A percentile compares a stretch with the other conserved stretches of the same genome.
phyloP scores from a whole-genome alignment of 139 green algal species.

The Chlamydomonas sp. region DNA sequence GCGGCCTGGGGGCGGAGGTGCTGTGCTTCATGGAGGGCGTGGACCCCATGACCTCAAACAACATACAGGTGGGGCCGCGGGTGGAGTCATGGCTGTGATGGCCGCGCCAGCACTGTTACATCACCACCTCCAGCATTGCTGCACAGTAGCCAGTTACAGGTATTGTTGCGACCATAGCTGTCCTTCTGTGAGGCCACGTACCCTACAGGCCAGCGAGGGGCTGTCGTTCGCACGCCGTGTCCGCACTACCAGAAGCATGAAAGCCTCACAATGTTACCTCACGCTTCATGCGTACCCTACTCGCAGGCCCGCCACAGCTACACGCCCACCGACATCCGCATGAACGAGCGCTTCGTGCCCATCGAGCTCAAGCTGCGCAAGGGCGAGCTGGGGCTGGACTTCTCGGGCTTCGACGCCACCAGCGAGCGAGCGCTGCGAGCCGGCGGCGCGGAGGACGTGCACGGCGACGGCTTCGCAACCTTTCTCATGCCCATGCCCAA shows the following conservation, averaged over 20 bases:
- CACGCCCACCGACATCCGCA: slow-evolving; percentile 43
- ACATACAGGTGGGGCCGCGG: slow-evolving; percentile 27
- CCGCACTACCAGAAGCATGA: no score
- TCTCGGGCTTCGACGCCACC: slow-evolving; percentile 38
- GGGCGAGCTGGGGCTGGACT: slow-evolving; percentile 47
- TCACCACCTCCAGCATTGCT: no score
- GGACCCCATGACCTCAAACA: slow-evolving; percentile 59
- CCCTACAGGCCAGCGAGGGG: no score
- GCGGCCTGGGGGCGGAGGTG: slow-evolving; percentile 19
- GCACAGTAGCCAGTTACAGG: no score
- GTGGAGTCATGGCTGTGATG: no score
- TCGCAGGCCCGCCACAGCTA: slow-evolving; percentile 38
- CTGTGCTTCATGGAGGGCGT: slow-evolving; percentile 58
- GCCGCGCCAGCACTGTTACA: not conserved
- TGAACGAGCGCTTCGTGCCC: slow-evolving; percentile 54
- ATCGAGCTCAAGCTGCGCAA: slow-evolving; percentile 34
- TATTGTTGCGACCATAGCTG: no score
- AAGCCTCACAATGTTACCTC: no score
- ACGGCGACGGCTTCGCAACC: slow-evolving; percentile 21
- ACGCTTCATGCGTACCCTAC: not conserved
- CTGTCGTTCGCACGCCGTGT: no score
- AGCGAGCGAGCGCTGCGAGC: slow-evolving; percentile 6
- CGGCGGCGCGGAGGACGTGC: slow-evolving; percentile 12
- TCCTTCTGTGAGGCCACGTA: no score
- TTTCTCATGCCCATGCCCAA: slow-evolving; percentile 21